Base-by-base conservation (phyloP, 768 basidiomycete genomes). In the Leccinum pellstonianum region DNA sequence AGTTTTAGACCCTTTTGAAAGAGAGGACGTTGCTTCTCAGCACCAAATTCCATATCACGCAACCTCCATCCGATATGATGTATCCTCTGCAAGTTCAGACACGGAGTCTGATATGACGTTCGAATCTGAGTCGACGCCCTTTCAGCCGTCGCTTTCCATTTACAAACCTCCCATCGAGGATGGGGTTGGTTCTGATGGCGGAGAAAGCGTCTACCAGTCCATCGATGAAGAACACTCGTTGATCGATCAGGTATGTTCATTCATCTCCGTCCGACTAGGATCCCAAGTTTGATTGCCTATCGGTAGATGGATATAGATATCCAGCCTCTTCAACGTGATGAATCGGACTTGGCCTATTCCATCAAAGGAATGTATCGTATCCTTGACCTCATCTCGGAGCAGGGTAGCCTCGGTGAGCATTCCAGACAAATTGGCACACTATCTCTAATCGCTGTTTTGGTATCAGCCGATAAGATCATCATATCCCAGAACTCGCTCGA, bases 381-480 rank as follows among this genome's bases (percentile, higher is more conserved):
- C 35, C 72, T 85, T 5, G 83, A 85, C 54, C 71, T 86, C 14
- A 79, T 84, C 60, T 77, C 70, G 11, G 85, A 86, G 59, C 72
- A 77, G 50, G 79, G 79, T 1, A 82, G 77, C 37, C 74, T 84
- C 5, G 85, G 85, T 83, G 62, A 58, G 69, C 9, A 25, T 47
- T 12, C 21, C 11, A 21, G 7, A 52, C 4, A 14, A 15, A 8
- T 29, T 1, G 5, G 5, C 21, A 2, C 21, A 5, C 5, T 15
- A 37, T 9, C 35, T 41, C 10, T 35, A 10, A 58, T 37, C 1
- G 14, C 54, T 23, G 17, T n/a, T 54, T 9, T 53, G n/a, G 29
- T 17, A 52, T 54, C 60, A 85, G 85, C 85, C 41, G 84, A 86
- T 63, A 87, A 87, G 65, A 79, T 87, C 33, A 81, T 87, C 68